Evolutionary conservation across 2,329 filamentous ascomycete species (phyloP).

Genomic region (Xylariomycetidae sp.): DNA sequence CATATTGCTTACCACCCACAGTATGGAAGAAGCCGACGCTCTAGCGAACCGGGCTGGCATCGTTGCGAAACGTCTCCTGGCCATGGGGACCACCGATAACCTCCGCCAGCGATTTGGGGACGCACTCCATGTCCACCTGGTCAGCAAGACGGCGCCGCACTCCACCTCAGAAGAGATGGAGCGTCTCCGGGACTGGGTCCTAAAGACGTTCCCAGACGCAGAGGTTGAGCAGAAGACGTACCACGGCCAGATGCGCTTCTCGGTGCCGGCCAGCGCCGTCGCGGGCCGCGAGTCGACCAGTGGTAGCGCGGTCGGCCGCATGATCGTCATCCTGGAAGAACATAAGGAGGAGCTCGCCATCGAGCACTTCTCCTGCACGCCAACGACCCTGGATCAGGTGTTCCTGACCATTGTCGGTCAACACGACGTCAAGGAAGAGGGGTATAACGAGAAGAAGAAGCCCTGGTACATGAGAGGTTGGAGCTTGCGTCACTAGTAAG

Average conservation of each 20-base stretch:
- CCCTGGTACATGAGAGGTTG: constrained; percentile 17
- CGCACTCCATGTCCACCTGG: constrained; percentile 74
- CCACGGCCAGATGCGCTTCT: constrained; percentile 86
- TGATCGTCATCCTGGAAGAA: constrained; percentile 71
- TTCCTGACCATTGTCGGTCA: constrained; percentile 80
- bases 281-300: constrained; percentile 12
- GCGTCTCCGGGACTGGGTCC: constrained; percentile 62
- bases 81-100: constrained; percentile 69
- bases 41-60: constrained; percentile 81
- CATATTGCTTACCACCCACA: constrained; percentile 85
- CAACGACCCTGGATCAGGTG: constrained; percentile 85
- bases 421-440: constrained; percentile 74
- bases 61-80: constrained; percentile 80
- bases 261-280: constrained; percentile 53
- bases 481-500: no score
- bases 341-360: constrained; percentile 65
- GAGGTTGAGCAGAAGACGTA: constrained; percentile 69
- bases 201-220: constrained; percentile 55
- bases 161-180: constrained; percentile 66
- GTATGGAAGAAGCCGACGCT: constrained; percentile 92
- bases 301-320: constrained; percentile 56
- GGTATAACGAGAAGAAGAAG: constrained; percentile 21
- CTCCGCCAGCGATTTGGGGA: constrained; percentile 74
- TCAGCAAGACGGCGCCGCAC: constrained; percentile 69
- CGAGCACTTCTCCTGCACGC: constrained; percentile 81